These are phyloP conservation scores for Oenanthe javanica DNA, from an alignment of 140 eudicot species.

Conservation along the genomic window DNA sequence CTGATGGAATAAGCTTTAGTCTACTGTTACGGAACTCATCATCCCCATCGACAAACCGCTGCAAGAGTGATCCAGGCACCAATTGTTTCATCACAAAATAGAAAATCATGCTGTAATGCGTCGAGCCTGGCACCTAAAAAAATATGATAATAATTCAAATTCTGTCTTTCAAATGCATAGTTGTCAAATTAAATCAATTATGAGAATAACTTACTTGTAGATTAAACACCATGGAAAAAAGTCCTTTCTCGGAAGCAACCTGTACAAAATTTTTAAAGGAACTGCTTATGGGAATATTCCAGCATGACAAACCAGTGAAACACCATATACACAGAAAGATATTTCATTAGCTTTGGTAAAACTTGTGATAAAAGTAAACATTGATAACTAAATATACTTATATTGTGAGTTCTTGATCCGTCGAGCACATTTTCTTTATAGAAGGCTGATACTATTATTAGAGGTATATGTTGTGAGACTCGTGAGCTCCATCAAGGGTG, in stretches of 20 bases:
- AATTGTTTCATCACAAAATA: conserved; percentile 71
- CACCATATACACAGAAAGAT: not conserved
- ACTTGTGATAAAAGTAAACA: not conserved
- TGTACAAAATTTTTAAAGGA: conserved; percentile 17
- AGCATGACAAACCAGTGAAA: conserved; percentile 2
- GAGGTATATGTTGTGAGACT: not conserved
- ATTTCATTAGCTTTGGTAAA: not conserved
- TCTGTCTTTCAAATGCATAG: conserved; percentile 7
- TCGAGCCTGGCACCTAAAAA: conserved; percentile 89
- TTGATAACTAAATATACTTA: not conserved
- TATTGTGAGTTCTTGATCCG: not conserved
- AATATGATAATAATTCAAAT: conserved; percentile 11
- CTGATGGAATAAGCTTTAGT: conserved; percentile 92
- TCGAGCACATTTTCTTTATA: not conserved
- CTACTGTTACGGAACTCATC: conserved; percentile 98
- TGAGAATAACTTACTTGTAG: conserved; percentile 67
- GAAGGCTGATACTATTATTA: not conserved
- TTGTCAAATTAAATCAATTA: conserved; percentile 3
- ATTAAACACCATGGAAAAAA: conserved; percentile 69
- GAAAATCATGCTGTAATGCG: conserved; percentile 96
- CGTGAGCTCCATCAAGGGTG: not conserved
- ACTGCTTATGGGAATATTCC: not conserved
- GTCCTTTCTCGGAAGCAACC: conserved; percentile 94
- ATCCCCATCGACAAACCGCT: conserved; percentile 97
- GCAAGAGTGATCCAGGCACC: conserved; percentile 73